These are phyloP conservation scores for Leptodermis oblonga DNA, from an alignment of 257 asterid genomes.

Conservation along the genomic window DNA sequence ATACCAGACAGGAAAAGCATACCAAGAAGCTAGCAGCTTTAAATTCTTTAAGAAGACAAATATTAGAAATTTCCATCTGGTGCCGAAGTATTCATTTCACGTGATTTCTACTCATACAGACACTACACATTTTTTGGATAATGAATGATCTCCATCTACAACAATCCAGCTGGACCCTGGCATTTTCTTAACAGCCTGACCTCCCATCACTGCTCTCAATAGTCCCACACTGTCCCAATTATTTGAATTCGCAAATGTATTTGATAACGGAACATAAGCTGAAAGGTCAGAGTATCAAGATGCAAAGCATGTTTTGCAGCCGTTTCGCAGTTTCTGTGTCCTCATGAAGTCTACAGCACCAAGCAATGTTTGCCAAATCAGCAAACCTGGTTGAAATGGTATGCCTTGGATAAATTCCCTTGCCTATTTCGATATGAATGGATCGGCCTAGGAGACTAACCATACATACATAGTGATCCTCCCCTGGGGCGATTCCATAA, in stretches of 20 bases:
- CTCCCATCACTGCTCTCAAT: slow-evolving; percentile 44
- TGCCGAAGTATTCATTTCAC: too few species aligned
- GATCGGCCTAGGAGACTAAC: slow-evolving; percentile 64
- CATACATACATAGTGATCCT: slow-evolving; percentile 73
- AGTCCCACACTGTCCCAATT: slow-evolving; percentile 49
- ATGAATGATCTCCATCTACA: slow-evolving; percentile 13
- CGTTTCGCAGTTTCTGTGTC: slow-evolving; percentile 57
- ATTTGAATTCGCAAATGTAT: slow-evolving; percentile 54
- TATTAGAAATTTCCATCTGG: too few species aligned
- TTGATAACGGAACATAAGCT: slow-evolving; percentile 54
- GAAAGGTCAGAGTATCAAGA: slow-evolving; percentile 47
- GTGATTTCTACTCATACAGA: too few species aligned
- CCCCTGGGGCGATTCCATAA: slow-evolving; percentile 46
- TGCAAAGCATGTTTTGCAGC: slow-evolving; percentile 52
- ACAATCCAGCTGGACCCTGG: slow-evolving; percentile 77
- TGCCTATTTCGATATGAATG: slow-evolving; percentile 53
- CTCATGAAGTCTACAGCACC: slow-evolving; percentile 63
- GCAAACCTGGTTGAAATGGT: slow-evolving; percentile 41
- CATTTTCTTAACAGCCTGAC: slow-evolving; percentile 56
- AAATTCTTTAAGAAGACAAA: too few species aligned
- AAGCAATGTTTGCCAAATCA: slow-evolving; percentile 71
- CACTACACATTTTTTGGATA: background rate
- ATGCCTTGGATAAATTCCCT: slow-evolving; percentile 40
- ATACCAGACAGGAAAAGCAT: background rate
- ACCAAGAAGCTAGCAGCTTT: background rate